Conservation (phyloP, 495 filamentous ascomycete species). For the Neurospora africana region DNA sequence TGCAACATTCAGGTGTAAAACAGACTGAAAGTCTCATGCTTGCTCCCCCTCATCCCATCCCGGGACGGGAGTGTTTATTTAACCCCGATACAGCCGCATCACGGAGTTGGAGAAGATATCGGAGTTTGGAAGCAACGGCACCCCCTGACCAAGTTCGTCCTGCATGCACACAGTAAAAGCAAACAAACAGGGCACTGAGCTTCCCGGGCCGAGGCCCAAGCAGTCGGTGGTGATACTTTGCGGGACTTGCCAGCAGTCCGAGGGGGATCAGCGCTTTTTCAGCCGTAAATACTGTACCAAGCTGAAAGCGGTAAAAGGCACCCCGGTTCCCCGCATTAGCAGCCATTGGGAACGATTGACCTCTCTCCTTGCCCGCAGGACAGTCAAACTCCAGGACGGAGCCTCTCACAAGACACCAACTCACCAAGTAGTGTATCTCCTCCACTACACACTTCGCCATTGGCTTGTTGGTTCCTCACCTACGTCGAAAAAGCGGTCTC, state of each 20-base stretch:
- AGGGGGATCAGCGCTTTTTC: no score
- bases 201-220: neutral
- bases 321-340: neutral
- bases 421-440: neutral
- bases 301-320: neutral
- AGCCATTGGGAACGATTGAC: neutral
- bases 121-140: neutral
- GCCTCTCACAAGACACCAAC: neutral
- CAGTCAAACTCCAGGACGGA: neutral
- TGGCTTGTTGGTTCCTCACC: neutral
- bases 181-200: neutral
- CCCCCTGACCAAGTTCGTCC: neutral
- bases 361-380: neutral
- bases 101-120: neutral
- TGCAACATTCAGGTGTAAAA: neutral
- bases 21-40: neutral
- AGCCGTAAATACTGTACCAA: neutral
- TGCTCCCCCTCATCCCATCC: neutral
- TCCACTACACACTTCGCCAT: neutral
- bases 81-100: neutral
- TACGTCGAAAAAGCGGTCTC: neutral
- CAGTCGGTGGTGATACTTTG: neutral
- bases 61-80: neutral
- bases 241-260: no score
- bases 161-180: neutral